phyloP scores from a whole-genome alignment of 176 grass and related monocot species.

The Guadua angustifolia region DNA sequence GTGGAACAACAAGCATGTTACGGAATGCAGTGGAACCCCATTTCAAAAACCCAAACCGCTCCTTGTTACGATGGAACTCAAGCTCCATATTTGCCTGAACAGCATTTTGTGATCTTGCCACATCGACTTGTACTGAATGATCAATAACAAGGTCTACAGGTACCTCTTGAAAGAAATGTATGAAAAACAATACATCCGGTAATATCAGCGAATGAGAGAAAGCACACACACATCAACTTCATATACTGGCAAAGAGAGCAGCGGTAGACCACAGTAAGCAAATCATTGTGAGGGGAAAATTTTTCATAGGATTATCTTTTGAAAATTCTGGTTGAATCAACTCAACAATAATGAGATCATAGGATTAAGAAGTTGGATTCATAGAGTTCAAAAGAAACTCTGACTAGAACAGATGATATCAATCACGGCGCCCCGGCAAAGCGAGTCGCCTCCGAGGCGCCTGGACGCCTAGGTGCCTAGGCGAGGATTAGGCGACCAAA shows the following conservation, averaged over 20 bases:
- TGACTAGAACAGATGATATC: not conserved
- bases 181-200: not conserved
- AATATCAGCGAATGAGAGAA: conserved; percentile 33
- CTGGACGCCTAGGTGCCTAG: too few species aligned
- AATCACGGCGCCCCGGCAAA: too few species aligned
- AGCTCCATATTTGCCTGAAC: conserved; percentile 85
- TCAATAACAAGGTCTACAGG: conserved; percentile 98
- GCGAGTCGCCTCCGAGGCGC: too few species aligned
- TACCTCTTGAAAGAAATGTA: conserved; percentile 60
- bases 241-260: conserved; percentile 15
- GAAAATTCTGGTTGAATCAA: not conserved
- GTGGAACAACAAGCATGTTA: conserved; percentile 99
- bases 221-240: conserved; percentile 9
- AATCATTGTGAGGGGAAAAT: not conserved
- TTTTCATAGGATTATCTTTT: not conserved
- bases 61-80: conserved; percentile 92
- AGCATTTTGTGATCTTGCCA: conserved; percentile 87
- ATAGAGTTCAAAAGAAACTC: not conserved
- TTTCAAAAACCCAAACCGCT: conserved; percentile 90
- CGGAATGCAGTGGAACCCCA: conserved; percentile 92
- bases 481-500: too few species aligned
- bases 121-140: conserved; percentile 97
- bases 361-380: not conserved
- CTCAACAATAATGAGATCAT: not conserved
- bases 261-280: not conserved